A percentile compares a stretch with the other conserved stretches of the same genome.
Evolutionary conservation across 768 basidiomycete genomes (phyloP).

Genomic region (Nidula microcarpa): DNA sequence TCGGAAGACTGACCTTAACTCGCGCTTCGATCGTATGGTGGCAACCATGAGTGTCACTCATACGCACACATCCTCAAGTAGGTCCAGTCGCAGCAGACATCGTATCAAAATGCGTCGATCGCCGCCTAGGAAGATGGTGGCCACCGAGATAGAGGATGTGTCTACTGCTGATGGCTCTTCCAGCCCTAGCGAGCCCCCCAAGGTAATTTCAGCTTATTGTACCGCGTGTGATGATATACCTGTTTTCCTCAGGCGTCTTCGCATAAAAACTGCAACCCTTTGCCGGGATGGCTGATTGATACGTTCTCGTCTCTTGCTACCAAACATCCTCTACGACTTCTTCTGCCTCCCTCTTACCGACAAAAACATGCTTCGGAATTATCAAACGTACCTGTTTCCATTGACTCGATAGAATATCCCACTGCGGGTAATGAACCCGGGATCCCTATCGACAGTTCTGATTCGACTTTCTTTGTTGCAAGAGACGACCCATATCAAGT

Average conservation of each 20-base stretch:
- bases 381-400: too few relatives aligned
- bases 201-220: background rate
- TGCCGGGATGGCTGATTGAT: conserved; percentile 55
- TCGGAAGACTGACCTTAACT: conserved; percentile 48
- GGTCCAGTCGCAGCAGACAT: background rate
- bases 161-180: too few relatives aligned
- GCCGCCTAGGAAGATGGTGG: too few relatives aligned
- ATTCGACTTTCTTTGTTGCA: background rate
- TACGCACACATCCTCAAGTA: conserved; percentile 15
- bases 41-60: conserved; percentile 43
- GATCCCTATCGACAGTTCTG: background rate
- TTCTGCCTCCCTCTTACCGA: too few relatives aligned
- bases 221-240: background rate
- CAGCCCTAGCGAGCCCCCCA: background rate
- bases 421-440: too few relatives aligned
- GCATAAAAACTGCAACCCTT: conserved; percentile 18
- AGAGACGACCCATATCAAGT: background rate
- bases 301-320: conserved; percentile 46
- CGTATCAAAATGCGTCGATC: background rate
- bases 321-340: conserved; percentile 44
- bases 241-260: conserved; percentile 8
- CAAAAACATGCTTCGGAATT: too few relatives aligned
- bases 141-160: too few relatives aligned
- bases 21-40: conserved; percentile 67
- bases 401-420: too few relatives aligned